Evolutionary conservation across 2,329 filamentous ascomycete genomes (phyloP), one percentile per base, ranked within the genome.

Genomic region (Alternaria tenuissima): DNA sequence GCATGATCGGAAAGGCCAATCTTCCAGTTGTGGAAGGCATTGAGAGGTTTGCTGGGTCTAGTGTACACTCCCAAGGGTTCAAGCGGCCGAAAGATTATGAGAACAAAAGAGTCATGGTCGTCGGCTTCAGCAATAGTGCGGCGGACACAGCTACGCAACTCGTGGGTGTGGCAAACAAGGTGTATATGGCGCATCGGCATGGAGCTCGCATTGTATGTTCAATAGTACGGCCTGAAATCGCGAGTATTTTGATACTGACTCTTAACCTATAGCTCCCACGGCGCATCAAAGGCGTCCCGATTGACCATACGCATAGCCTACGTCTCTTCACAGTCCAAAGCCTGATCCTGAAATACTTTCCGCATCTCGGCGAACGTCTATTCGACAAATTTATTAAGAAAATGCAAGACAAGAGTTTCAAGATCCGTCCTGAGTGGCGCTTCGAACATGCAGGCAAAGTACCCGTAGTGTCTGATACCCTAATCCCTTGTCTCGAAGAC

Each of bases 101-200:
- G 7, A 52, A 58, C 6, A 70, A 66, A 22, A 57, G 57, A 55
- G 66, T 73, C 36, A 59, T 74, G 62, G 66, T 74, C 5, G 63
- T 73, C 5, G 70, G 69, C 4, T 71, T 73, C 26, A 66, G 68
- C 7, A 71, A 74, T 28, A 70, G 65, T 18, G 70, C 69, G 8
- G 70, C 68, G 32, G 70, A 74, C 43, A 68, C 66, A n/a, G 62
- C 67, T 5, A 68, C 67, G 0, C 61, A 69, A 14, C 65, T 72
- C 1, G 67, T 62, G 8, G 63, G 62, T 16, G 24, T 61, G n/a
- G 68, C 69, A 30, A 46, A 58, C 26, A 66, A 70, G 34, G 53
- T 72, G 4, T 73, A 68, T 24, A 52, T 72, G 38, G 65, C 70
- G 6, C 69, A 73, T 51, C 67, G 71, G 4, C 64, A 69, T n/a